Base-by-base conservation (phyloP, 1,139 yeast species). In the Candida sp. region DNA sequence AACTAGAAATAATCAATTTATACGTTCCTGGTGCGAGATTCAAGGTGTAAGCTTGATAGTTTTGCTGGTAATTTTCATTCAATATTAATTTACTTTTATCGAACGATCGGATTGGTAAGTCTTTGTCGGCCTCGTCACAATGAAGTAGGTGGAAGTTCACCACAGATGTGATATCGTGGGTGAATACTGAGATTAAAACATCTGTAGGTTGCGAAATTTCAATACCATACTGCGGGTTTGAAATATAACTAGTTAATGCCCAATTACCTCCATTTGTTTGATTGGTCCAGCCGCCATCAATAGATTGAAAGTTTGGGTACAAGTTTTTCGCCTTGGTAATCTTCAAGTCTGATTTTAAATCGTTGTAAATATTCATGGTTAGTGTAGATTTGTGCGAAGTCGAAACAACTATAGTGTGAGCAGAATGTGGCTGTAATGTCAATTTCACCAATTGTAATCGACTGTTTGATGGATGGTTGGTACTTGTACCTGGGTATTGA, bases 151-250 rank as follows among this genome's bases (percentile, higher is more conserved):
- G 81, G 22, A 74, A 52, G 45, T 71, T 67, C 21, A 74, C 51
- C 22, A 66, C 50, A 19, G 30, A 22, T 4, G n/a, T 6, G 2
- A 62, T 51, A 6, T 49, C 42, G 4, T 57, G 54, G 4, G 66
- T 46, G 40, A 58, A 57, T 5, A 76, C 45, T 1, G 57, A 59
- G 4, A 74, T 34, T 7, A 57, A 40, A 0, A 67, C 12, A 35
- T 57, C 43, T 7, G 49, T n/a, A 42, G 55, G 42, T 47, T 53
- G 33, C 15, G 42, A 36, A 42, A 63, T 53, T 46, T 55, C 52
- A 57, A 66, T 41, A 36, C 66, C 63, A 53, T 68, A 85, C 50
- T 86, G 89, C 0, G 96, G 95, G 51, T 87, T 87, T 34, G 66
- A 59, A 32, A 77, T 64, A 52, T 73, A 87, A 1, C 77, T 62